These are phyloP conservation scores for Cutaneotrichosporon sp. DNA, from an alignment of 1,284 basidiomycete genomes.

Conservation along the genomic window DNA sequence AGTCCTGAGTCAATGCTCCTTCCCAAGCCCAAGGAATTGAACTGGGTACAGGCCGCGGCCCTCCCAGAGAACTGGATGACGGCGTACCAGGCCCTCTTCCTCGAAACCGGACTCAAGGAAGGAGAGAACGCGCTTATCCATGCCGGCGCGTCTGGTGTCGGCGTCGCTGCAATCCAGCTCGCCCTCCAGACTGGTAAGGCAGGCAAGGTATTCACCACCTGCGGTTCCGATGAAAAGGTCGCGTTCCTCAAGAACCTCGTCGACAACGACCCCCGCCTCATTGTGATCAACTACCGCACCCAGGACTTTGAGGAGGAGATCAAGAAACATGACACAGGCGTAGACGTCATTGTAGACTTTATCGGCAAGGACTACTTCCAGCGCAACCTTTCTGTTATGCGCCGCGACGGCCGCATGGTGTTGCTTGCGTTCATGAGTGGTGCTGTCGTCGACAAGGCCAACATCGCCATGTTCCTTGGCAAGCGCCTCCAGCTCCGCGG, in stretches of 20 bases:
- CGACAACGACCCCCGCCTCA: constrained; percentile 61
- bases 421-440: constrained; percentile 59
- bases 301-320: constrained; percentile 60
- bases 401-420: constrained; percentile 72
- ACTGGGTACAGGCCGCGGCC: constrained; percentile 78
- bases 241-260: constrained; percentile 64
- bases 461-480: constrained; percentile 65
- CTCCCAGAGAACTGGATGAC: constrained; percentile 86
- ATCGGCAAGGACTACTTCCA: constrained; percentile 69
- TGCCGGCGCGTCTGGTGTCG: constrained; percentile 86
- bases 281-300: constrained; percentile 81
- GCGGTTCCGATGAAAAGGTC: constrained; percentile 80
- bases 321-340: constrained; percentile 49
- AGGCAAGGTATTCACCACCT: constrained; percentile 73
- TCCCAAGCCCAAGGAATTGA: constrained; percentile 70
- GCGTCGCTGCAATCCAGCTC: constrained; percentile 85
- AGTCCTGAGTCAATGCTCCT: constrained; percentile 69
- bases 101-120: constrained; percentile 66
- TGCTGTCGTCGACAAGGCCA: constrained; percentile 60
- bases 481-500: constrained; percentile 90
- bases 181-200: constrained; percentile 57
- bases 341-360: constrained; percentile 81
- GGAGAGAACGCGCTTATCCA: constrained; percentile 82
- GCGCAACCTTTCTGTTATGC: constrained; percentile 74
- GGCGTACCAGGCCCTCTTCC: constrained; percentile 77